Percentiles rank a stretch among this genome's conserved stretches.
phyloP scores from a whole-genome alignment of 805 yeast genomes.

The Debaryomyces maramus region DNA sequence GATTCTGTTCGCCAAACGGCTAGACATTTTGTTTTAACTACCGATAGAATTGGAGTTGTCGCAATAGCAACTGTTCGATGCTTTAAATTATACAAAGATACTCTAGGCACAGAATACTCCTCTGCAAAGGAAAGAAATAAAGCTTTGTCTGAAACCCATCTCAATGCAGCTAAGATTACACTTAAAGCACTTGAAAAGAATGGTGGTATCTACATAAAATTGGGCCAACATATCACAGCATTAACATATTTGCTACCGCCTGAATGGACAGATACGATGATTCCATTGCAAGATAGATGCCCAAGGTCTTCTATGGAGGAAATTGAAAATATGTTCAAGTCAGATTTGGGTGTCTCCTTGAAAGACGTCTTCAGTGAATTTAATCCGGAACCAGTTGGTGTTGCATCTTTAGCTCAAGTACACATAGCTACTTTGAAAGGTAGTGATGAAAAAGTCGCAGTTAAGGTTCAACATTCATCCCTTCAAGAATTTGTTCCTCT shows the following conservation, averaged over 20 bases:
- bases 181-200: conserved; percentile 75
- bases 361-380: conserved; percentile 68
- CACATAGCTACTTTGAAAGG: conserved; percentile 67
- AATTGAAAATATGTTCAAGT: conserved; percentile 61
- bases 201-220: conserved; percentile 90
- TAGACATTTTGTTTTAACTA: conserved; percentile 34
- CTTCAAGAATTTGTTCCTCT: conserved; percentile 85
- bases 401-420: conserved; percentile 95
- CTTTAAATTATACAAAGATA: conserved; percentile 63
- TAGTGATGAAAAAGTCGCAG: conserved; percentile 78
- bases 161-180: conserved; percentile 75
- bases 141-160: conserved; percentile 68
- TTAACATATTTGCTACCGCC: conserved; percentile 85
- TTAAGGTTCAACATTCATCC: conserved; percentile 91
- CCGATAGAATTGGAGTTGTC: conserved; percentile 61
- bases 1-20: conserved; percentile 33
- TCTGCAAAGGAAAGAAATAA: conserved; percentile 43
- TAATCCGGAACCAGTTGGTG: conserved; percentile 79
- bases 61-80: conserved; percentile 71
- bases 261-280: conserved; percentile 96
- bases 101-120: conserved; percentile 47
- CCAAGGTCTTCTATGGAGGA: conserved; percentile 76
- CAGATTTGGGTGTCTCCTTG: conserved; percentile 63
- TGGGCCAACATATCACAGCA: conserved; percentile 94
- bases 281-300: conserved; percentile 87